Evolutionary conservation across 139 green algal species (phyloP).

Genomic region (Marvania coccoides): DNA sequence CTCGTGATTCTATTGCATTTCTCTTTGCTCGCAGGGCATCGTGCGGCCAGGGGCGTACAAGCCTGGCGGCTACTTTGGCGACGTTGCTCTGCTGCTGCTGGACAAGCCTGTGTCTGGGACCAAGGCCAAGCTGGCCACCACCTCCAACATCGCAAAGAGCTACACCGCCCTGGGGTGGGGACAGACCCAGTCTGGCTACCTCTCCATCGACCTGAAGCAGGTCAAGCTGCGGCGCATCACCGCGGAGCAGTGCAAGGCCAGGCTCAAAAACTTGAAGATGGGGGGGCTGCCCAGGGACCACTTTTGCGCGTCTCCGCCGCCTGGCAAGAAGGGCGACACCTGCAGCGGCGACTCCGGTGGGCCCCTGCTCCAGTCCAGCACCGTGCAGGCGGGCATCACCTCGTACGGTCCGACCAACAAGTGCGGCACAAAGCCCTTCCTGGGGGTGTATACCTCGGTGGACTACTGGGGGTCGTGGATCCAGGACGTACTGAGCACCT

Average conservation of each 20-base stretch:
- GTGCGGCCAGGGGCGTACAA: neutral
- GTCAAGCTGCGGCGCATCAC: neutral
- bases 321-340: neutral
- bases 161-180: neutral
- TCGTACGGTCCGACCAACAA: neutral
- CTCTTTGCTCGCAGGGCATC: no score
- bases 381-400: neutral
- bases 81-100: slow-evolving; percentile 8
- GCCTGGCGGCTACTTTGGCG: neutral
- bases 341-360: slow-evolving; percentile 1
- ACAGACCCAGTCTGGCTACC: neutral
- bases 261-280: neutral
- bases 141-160: neutral
- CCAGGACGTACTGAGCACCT: neutral
- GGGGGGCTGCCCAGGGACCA: neutral
- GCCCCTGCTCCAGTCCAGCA: neutral
- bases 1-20: no score
- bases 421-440: neutral
- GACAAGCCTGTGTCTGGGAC: neutral
- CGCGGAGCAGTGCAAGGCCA: neutral
- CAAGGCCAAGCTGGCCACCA: neutral
- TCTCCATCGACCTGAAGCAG: neutral
- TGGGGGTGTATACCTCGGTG: slow-evolving; percentile 1
- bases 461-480: slow-evolving; percentile 6
- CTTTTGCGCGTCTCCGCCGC: no score